Conservation (phyloP, 257 asterid species). For the Fraxinus excelsior region DNA sequence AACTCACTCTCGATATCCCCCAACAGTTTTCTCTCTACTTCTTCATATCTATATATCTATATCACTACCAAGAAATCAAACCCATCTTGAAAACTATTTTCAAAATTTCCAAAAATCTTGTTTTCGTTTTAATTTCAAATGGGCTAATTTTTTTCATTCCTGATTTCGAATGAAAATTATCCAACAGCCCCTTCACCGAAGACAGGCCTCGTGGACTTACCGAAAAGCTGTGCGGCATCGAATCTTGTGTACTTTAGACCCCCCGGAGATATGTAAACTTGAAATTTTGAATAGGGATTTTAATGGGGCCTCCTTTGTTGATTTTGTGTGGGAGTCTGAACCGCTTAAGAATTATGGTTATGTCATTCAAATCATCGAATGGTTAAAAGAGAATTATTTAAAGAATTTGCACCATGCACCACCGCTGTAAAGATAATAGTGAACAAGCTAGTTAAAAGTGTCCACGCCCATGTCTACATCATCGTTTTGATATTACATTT, state of each 20-base stretch:
- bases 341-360: constrained; percentile 62
- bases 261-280: constrained; percentile 74
- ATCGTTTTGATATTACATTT: too few species aligned
- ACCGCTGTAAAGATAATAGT: too few species aligned
- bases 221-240: constrained; percentile 78
- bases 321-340: too few species aligned
- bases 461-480: too few species aligned
- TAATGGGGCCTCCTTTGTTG: constrained; percentile 69
- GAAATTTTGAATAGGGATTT: constrained; percentile 68
- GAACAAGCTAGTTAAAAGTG: too few species aligned
- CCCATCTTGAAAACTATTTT: background rate
- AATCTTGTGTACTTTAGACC: constrained; percentile 59
- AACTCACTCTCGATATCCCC: too few species aligned
- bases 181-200: constrained; percentile 25
- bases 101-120: background rate
- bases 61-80: background rate
- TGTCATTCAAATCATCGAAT: constrained; percentile 41
- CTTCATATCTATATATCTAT: too few species aligned
- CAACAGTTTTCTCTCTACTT: too few species aligned
- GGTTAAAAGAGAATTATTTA: constrained; percentile 48
- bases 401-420: too few species aligned
- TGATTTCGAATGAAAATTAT: constrained; percentile 23
- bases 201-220: constrained; percentile 62
- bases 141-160: constrained; percentile 56
- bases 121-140: constrained; percentile 17